Evolutionary conservation across 441 rosid genomes (phyloP).

Genomic region (Monsonia emarginata): DNA sequence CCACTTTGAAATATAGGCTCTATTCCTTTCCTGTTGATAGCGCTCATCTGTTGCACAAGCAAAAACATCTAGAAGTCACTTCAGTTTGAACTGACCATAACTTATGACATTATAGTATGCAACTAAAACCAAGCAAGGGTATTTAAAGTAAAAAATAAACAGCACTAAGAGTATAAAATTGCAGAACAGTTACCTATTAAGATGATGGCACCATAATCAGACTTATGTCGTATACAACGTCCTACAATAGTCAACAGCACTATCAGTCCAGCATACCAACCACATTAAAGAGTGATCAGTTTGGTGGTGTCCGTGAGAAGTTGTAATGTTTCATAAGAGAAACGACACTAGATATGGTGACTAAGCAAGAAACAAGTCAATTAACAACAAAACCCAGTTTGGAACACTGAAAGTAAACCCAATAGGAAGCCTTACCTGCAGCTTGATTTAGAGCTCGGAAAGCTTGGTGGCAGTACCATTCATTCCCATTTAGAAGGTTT

Average conservation of each 20-base stretch:
- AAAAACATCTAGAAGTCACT: not conserved
- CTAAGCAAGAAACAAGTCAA: slow-evolving; percentile 4
- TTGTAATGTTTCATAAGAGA: not conserved
- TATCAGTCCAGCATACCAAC: not conserved
- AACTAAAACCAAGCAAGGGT: slow-evolving; percentile 3
- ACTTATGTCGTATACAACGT: slow-evolving; percentile 81
- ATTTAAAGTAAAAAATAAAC: not conserved
- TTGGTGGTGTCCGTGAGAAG: slow-evolving; percentile 4
- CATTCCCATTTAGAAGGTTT: slow-evolving; percentile 73
- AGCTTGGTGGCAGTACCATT: slow-evolving; percentile 99
- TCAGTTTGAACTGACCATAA: not conserved
- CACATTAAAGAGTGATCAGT: slow-evolving; percentile 4
- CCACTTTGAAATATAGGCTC: slow-evolving; percentile 76
- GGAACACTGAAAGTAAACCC: slow-evolving; percentile 11
- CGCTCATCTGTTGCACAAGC: slow-evolving; percentile 57
- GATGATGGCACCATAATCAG: slow-evolving; percentile 91
- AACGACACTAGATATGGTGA: not conserved
- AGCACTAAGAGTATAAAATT: not conserved
- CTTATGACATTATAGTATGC: not conserved
- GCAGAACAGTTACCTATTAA: slow-evolving; percentile 54
- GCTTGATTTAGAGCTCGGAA: slow-evolving; percentile 97
- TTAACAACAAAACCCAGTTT: slow-evolving; percentile 3
- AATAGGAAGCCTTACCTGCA: slow-evolving; percentile 43
- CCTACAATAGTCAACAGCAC: slow-evolving; percentile 36
- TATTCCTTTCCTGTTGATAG: slow-evolving; percentile 60